Base-by-base conservation (phyloP, 805 yeast species). In the Wickerhamiella kazuoi region DNA sequence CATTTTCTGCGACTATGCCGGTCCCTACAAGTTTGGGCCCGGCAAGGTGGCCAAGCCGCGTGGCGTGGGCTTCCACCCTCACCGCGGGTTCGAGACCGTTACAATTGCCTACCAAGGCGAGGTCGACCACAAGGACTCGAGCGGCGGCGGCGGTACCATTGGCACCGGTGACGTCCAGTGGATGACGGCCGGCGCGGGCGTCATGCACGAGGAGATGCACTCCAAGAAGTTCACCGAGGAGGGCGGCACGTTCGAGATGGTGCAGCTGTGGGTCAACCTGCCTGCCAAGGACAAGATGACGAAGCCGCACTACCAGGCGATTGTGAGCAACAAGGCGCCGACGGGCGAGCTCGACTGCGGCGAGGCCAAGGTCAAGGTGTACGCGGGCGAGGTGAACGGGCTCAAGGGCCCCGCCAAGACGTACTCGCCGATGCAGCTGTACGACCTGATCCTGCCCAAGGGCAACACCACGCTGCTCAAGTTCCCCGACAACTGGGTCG, bases 141-240 rank as follows among this genome's bases (percentile, higher is more conserved):
- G 90, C 3, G 93, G 93, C 1, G 63, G 77, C 14, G 65, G 68
- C 38, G 94, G 93, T 39, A 65, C 81, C 21, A 60, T 83, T 39
- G 66, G 71, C 44, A 72, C 81, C 6, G 94, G 93, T 40, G 94
- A 82, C 55, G 62, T 82, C 46, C 94, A 82, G 58, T 81, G 82
- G 57, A 82, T 82, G 94, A 82, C 93, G 29, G 94, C 94, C 5
- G 94, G 94, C 42, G 71, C 69, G 50, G 94, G 90, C 40, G 70
- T 81, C 31, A 81, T 79, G 34, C 94, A 82, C 56, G 70, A 82
- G 3, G 94, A 82, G 53, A 82, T 82, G 74, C 60, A 54, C 30
- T 48, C 48, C 11, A 34, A 41, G 18, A 30, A 35, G 36, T 41
- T 38, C 38, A 32, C 43, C 23, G 17, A 30, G 14, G 30, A 30